Percentiles rank a stretch among this genome's conserved stretches.
These are phyloP conservation scores for Cornus controversa DNA, from an alignment of 148 eudicot species.

Conservation along the genomic window DNA sequence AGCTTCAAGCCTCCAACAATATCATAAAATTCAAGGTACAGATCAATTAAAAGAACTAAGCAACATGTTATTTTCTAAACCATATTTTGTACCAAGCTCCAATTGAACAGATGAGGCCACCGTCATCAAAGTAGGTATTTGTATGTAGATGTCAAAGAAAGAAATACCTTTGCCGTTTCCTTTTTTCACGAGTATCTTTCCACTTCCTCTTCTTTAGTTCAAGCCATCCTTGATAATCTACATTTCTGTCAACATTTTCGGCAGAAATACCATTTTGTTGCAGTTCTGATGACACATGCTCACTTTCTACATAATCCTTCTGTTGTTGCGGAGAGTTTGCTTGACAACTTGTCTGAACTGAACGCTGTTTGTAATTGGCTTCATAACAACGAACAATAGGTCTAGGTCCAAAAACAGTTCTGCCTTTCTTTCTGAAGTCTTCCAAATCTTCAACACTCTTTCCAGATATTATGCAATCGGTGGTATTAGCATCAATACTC, in stretches of 20 bases:
- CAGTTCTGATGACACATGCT: constrained; percentile 8
- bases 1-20: background rate
- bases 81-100: background rate
- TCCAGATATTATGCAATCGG: constrained; percentile 27
- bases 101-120: background rate
- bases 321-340: constrained; percentile 24
- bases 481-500: constrained; percentile 26
- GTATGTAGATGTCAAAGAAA: background rate
- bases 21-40: too few species aligned
- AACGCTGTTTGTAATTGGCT: constrained; percentile 32
- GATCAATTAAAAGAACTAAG: background rate
- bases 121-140: background rate
- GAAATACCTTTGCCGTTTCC: constrained; percentile 74
- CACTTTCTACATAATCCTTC: constrained; percentile 21
- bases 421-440: constrained; percentile 61
- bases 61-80: background rate
- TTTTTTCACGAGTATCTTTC: constrained; percentile 74
- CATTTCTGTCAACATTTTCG: constrained; percentile 58
- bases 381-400: constrained; percentile 68
- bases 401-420: constrained; percentile 40
- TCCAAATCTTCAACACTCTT: constrained; percentile 64
- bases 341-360: constrained; percentile 25
- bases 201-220: constrained; percentile 86
- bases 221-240: constrained; percentile 93
- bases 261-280: constrained; percentile 25